Evolutionary conservation across 306 rosid genomes (phyloP).

Genomic region (Rosa lucieae): DNA sequence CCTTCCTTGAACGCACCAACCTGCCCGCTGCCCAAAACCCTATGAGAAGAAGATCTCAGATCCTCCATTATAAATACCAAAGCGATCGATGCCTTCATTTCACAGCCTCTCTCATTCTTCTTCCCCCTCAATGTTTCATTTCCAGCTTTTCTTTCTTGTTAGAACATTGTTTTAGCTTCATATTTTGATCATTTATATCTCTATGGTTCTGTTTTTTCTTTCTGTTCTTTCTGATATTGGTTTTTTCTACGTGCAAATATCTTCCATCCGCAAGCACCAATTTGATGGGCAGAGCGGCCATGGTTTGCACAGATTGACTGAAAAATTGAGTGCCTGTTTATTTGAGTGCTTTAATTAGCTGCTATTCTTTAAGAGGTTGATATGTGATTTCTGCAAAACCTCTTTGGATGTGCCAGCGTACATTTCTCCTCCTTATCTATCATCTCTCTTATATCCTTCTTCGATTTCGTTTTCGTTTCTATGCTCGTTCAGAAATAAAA

Average conservation of each 20-base stretch:
- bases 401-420: constrained; percentile 20
- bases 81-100: not conserved
- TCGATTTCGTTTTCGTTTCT: not conserved
- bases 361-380: constrained; percentile 49
- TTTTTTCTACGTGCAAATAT: constrained; percentile 38
- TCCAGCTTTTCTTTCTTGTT: not conserved
- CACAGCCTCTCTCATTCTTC: not conserved
- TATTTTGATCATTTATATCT: not conserved
- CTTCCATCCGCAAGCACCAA: constrained; percentile 86
- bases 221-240: not conserved
- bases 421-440: not conserved
- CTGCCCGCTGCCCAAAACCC: constrained; percentile 44
- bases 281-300: constrained; percentile 73
- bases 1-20: constrained; percentile 5
- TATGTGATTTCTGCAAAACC: constrained; percentile 35
- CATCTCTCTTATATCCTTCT: not conserved
- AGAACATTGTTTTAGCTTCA: not conserved
- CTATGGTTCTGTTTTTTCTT: not conserved
- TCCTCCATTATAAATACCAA: constrained; percentile 26
- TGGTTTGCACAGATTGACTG: constrained; percentile 66
- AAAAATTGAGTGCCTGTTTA: constrained; percentile 19
- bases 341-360: constrained; percentile 39
- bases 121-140: not conserved
- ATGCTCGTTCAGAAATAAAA: not conserved
- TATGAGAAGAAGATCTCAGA: constrained; percentile 10